A percentile compares a stretch with the other conserved stretches of the same genome.
Evolutionary conservation across 495 filamentous ascomycete genomes (phyloP).

Genomic region (Geopyxis carbonaria): DNA sequence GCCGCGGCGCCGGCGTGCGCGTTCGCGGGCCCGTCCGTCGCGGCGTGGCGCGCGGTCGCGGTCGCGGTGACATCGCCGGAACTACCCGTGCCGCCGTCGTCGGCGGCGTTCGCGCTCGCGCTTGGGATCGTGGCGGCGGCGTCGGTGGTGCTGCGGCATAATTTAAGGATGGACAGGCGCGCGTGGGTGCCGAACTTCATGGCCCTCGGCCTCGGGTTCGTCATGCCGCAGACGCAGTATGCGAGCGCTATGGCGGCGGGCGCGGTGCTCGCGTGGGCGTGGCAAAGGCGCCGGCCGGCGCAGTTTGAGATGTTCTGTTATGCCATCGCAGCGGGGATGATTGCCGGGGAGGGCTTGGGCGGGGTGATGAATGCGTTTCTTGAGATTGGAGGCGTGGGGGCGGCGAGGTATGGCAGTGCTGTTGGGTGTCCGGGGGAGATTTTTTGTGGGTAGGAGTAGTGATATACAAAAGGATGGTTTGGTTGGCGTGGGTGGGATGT

Average conservation of each 20-base stretch:
- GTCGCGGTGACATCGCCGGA: slow-evolving; percentile 44
- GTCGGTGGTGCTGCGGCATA: slow-evolving; percentile 19
- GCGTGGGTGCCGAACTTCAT: slow-evolving; percentile 56
- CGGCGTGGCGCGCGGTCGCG: slow-evolving; percentile 48
- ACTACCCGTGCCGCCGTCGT: slow-evolving; percentile 38
- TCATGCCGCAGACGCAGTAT: slow-evolving; percentile 40
- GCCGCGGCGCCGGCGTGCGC: slow-evolving; percentile 29
- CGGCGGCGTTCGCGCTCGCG: too few relatives aligned
- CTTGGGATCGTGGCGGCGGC: slow-evolving; percentile 8
- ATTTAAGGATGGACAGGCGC: slow-evolving; percentile 29
- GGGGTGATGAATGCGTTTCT: slow-evolving; percentile 43
- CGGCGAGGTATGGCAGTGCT: slow-evolving; percentile 30
- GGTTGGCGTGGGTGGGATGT: too few relatives aligned
- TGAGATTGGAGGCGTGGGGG: slow-evolving; percentile 36
- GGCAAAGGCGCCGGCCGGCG: slow-evolving; percentile 39
- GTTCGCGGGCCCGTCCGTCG: slow-evolving; percentile 44
- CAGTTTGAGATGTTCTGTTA: slow-evolving; percentile 48
- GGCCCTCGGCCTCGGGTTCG: slow-evolving; percentile 45
- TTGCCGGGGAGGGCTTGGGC: slow-evolving; percentile 51
- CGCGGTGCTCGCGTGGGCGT: slow-evolving; percentile 37
- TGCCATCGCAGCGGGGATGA: slow-evolving; percentile 47
- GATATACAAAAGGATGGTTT: too few relatives aligned
- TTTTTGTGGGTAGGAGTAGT: slow-evolving; percentile 26
- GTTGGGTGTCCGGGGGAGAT: slow-evolving; percentile 33
- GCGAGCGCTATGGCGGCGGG: slow-evolving; percentile 42